Base-by-base conservation (phyloP, 1,139 yeast species). In the Saccharomyces hybrid region DNA sequence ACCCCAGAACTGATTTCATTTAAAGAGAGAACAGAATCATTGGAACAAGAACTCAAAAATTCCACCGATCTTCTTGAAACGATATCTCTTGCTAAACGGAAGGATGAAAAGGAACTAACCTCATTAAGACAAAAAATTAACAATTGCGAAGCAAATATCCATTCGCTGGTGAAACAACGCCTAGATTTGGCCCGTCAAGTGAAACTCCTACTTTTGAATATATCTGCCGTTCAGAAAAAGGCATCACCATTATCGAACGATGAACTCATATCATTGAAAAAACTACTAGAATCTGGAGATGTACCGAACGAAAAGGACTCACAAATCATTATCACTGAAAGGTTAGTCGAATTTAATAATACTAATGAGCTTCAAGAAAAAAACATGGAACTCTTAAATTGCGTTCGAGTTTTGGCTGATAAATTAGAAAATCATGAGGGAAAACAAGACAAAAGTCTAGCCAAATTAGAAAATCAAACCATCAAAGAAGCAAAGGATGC, bases 101-200 rank as follows among this genome's bases (percentile, higher is more conserved):
- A 75, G 19, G 72, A 70, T 6, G 55, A 68, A 6, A 64, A 69
- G 19, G 60, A 72, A 21, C 57, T 63, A 1, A 41, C 27, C 3
- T 63, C 64, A 12, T 32, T 60, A 2, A 60, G 60, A 5, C 64
- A 66, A 61, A 65, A 78, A 69, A 55, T 71, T 51, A 57, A 71
- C 62, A 70, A 75, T 67, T 58, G 70, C 61, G 64, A 72, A 54
- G 50, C 64, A 14, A 73, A 80, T 58, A 71, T 78, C 8, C 69
- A 70, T 2, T 71, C 77, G 2, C 69, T 83, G 65, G 76, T 77
- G 55, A 80, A 78, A 59, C 82, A 86, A 60, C 80, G 85, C 52
- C 73, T 77, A 41, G 97, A 91, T 64, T 74, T 90, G 46, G 88
- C 95, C 7, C 80, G 85, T 48, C 98, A 93, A 68, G 79, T 93